Base-by-base conservation (phyloP, 305 asterid species). In the Fraxinus latifolia region DNA sequence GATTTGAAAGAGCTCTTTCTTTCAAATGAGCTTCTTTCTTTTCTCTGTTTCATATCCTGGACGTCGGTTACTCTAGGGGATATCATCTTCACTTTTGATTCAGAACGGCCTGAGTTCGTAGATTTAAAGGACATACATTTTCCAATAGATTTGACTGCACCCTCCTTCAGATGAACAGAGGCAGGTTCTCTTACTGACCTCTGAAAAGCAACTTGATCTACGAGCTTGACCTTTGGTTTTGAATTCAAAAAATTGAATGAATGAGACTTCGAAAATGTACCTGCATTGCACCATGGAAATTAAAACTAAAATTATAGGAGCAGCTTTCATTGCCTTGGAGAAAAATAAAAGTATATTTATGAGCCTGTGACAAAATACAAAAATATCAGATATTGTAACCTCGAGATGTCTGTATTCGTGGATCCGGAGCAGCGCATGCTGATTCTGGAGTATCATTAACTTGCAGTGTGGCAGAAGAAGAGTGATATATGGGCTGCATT, bases 81-180 rank as follows among this genome's bases (percentile, higher is more conserved):
- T 67, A 90, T 31, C 95, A 87, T 91, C 90, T 95, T 93, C 14
- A 79, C 87, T 87, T 92, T 94, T 65, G 97, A 86, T 79, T 91
- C 98, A 80, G 90, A 74, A 67, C 87, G 94, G 83, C 84, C 80
- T 67, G 93, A 71, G 82, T 85, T 89, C 65, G 86, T 83, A 58
- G 91, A 83, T 88, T 88, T 95, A 82, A 95, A 90, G 83, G 98
- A 92, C 88, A 85, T 82, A 74, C 97, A 90, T 92, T 92, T 95
- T 65, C 90, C 91, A 42, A 92, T 80, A 55, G 96, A 84, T 92
- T 92, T 90, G 78, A 76, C 77, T 53, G 76, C 83, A 33, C 93
- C 92, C 62, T 91, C 97, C 89, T 90, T 91, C 29, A 15, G 83
- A 42, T 89, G 93, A 65, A 83, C 85, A 76, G 92, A 83, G 79